Evolutionary conservation across 2,329 filamentous ascomycete species (phyloP), one percentile per base, ranked within the genome.

Genomic region (Bipolaris cookei): DNA sequence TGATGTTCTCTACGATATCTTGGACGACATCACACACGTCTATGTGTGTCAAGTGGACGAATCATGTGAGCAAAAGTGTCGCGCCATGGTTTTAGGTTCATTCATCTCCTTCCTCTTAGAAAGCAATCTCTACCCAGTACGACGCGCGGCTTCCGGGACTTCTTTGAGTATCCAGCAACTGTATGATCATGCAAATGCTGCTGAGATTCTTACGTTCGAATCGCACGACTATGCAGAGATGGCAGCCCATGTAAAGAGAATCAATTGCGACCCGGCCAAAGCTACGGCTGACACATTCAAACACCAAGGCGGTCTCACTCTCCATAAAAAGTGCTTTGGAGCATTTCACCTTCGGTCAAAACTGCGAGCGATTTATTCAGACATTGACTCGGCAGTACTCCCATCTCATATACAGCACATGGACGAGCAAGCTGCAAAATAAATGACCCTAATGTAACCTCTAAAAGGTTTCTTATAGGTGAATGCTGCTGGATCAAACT

Each of bases 341-440:
- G 42, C 28, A 11, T 49, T 51, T n/a, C 39, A 58, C 13, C 45
- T 57, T 14, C 37, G 44, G 20, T 44, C 44, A 10, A 57, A 43
- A 28, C 32, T 49, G 18, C 48, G 44, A 37, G 41, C 18, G 18
- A 53, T 44, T 16, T 59, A 42, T n/a, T 48, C 35, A 8, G 45
- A 46, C 10, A 51, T 45, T 51, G 49, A 34, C 14, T 56, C 59
- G 13, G 50, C 50, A 3, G 50, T 55, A n/a, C 42, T 62, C 1
- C 20, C 55, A 25, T 56, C 52, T 30, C 55, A 62, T 20, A 47
- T 48, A 16, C 44, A 44, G 7, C 58, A 63, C 18, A 62, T 62
- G 61, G 55, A 56, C 25, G 51, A 61, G 20, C 61, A 63, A 41
- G 59, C 61, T 11, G 53, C 50, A 18, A 62, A 63, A 23, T 62